Conservation (phyloP, 2,329 filamentous ascomycete species). For the Apiospora phragmitis region DNA sequence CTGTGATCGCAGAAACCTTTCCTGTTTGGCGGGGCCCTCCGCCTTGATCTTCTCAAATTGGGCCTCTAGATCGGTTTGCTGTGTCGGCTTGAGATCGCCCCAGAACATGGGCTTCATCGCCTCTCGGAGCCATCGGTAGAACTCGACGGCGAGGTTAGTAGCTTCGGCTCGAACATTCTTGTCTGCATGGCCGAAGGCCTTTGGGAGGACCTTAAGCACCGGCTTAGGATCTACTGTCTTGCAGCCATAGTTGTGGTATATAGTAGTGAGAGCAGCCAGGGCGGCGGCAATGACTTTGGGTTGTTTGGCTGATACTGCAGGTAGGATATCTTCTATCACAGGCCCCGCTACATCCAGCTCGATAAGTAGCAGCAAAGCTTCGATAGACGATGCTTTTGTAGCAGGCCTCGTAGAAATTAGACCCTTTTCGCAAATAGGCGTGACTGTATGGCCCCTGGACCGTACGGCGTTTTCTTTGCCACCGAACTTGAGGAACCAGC, state of each 20-base stretch:
- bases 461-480: slow-evolving; percentile 76
- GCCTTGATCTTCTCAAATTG: slow-evolving; percentile 92
- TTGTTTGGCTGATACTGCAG: slow-evolving; percentile 38
- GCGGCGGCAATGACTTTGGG: slow-evolving; percentile 38
- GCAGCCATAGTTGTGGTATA: slow-evolving; percentile 93
- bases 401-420: slow-evolving; percentile 83
- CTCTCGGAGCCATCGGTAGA: slow-evolving; percentile 95
- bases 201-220: slow-evolving; percentile 82
- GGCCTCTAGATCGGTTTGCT: slow-evolving; percentile 90
- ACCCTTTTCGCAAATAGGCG: slow-evolving; percentile 86
- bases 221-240: slow-evolving; percentile 93
- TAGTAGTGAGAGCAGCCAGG: slow-evolving; percentile 67
- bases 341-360: slow-evolving; percentile 86
- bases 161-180: slow-evolving; percentile 97
- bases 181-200: slow-evolving; percentile 92
- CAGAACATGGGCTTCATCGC: slow-evolving; percentile 99
- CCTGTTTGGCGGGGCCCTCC: slow-evolving; percentile 85
- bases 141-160: slow-evolving; percentile 85
- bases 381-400: slow-evolving; percentile 83
- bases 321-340: slow-evolving; percentile 86
- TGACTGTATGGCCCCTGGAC: slow-evolving; percentile 74
- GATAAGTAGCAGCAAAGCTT: slow-evolving; percentile 84
- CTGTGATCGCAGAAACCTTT: slow-evolving; percentile 83
- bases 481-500: slow-evolving; percentile 89
- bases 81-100: slow-evolving; percentile 91